Evolutionary conservation across 2,329 filamentous ascomycete species (phyloP), one percentile per base, ranked within the genome.

Genomic region (Hypoxylon sp.): DNA sequence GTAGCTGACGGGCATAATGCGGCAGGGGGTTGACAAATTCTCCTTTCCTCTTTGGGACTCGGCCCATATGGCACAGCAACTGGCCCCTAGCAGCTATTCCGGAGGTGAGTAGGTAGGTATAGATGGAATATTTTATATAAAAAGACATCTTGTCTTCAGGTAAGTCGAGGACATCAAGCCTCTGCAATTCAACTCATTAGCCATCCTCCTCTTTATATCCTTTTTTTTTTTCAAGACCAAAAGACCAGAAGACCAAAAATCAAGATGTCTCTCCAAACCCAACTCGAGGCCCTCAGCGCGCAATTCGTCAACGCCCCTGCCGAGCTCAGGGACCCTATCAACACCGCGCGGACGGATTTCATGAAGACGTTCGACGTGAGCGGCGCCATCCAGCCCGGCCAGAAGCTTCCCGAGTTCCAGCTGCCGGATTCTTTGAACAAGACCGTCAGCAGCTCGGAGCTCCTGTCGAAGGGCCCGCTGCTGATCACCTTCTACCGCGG

Each of bases 401-500:
- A 48, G 10, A 57, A 57, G 20, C 42, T 57, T 3, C 55, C 55
- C 3, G 27, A 14, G 2, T 57, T 57, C 40, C 13, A 14, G 2
- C 55, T 57, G 2, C 40, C 55, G 2, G 55, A 57, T 8, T 57
- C 55, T 2, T 17, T 35, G 4, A 48, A 48, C 40, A 57, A 48
- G 11, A 25, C 55, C 6, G 40, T 57, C 10, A 22, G 27, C 2
- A 57, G 55, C 40, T n/a, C 40, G 0, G 55, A 57, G 6, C 40
- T 57, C 0, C 55, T 57, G 17, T 27, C 55, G n/a, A 7, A 25
- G 10, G 55, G 55, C 2, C 55, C 55, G 2, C 22, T 57, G 27
- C 40, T 57, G 22, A 57, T 57, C 40, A 57, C 55, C 27, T 57
- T 57, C 55, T 57, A 57, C 55, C 55, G 55, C 55, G 55, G 55